A percentile compares a stretch with the other conserved stretches of the same genome.
phyloP scores from a whole-genome alignment of 345 rosid species.

The Citrus mangshanensis region DNA sequence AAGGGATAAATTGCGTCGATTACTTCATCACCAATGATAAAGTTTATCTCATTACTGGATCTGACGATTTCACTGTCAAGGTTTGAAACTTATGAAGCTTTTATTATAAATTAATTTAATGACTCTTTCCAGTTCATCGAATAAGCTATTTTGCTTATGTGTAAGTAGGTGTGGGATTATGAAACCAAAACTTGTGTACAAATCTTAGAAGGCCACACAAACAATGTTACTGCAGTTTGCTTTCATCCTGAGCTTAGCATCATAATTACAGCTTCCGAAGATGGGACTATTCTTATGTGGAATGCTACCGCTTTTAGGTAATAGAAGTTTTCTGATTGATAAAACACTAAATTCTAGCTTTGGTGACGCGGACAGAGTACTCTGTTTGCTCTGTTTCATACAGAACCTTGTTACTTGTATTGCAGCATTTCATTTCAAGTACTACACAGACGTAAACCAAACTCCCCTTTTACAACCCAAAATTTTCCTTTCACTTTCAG shows the following conservation, averaged over 20 bases:
- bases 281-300: constrained; percentile 82
- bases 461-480: neutral
- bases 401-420: neutral
- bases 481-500: constrained; percentile 18
- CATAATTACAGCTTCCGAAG: constrained; percentile 82
- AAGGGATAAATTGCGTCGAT: too few relatives aligned
- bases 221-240: constrained; percentile 82
- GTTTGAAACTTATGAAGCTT: constrained; percentile 39
- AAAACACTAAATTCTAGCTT: neutral
- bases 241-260: constrained; percentile 84
- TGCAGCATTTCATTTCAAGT: neutral
- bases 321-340: neutral
- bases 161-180: constrained; percentile 75
- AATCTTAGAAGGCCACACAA: constrained; percentile 79
- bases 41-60: neutral
- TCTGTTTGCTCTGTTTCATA: neutral
- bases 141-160: neutral
- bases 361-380: neutral
- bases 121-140: neutral
- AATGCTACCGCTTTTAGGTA: constrained; percentile 79
- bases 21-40: constrained; percentile 61
- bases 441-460: neutral
- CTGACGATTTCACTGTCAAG: constrained; percentile 90
- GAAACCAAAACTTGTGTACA: constrained; percentile 87
- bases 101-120: neutral